Conservation (phyloP, 306 rosid species). For the Pachyrhizus erosus region DNA sequence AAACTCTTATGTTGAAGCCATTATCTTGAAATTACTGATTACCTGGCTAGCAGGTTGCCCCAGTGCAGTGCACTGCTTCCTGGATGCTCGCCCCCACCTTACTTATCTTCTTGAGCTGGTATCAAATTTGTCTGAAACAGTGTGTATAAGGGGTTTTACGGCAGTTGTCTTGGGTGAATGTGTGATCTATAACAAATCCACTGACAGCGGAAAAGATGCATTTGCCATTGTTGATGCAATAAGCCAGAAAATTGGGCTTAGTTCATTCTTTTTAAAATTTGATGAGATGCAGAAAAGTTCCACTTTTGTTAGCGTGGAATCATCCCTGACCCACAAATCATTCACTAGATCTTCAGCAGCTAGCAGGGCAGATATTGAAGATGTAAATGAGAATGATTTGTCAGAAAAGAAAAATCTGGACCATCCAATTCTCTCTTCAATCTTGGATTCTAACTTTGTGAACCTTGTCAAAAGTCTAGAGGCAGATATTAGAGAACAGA, state of each 20-base stretch:
- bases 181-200: conserved; percentile 80
- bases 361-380: conserved; percentile 83
- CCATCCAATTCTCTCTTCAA: conserved; percentile 77
- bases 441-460: conserved; percentile 74
- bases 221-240: conserved; percentile 78
- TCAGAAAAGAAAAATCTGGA: conserved; percentile 65
- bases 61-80: conserved; percentile 83
- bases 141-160: conserved; percentile 75
- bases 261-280: conserved; percentile 78
- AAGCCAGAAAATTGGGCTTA: conserved; percentile 91
- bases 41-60: conserved; percentile 91
- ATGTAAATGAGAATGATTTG: conserved; percentile 59
- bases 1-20: conserved; percentile 66
- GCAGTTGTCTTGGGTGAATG: conserved; percentile 94
- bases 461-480: conserved; percentile 67
- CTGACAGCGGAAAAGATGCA: conserved; percentile 74
- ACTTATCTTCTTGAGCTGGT: conserved; percentile 89
- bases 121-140: conserved; percentile 74
- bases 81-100: conserved; percentile 91
- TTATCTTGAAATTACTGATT: conserved; percentile 80
- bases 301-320: conserved; percentile 60
- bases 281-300: conserved; percentile 85
- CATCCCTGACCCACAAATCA: conserved; percentile 58
- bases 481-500: conserved; percentile 74
- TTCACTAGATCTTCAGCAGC: conserved; percentile 86